A percentile compares a stretch with the other conserved stretches of the same genome.
These are phyloP conservation scores for Haplosporangium sp. DNA, from an alignment of 371 early-diverging fungal species.

Conservation along the genomic window DNA sequence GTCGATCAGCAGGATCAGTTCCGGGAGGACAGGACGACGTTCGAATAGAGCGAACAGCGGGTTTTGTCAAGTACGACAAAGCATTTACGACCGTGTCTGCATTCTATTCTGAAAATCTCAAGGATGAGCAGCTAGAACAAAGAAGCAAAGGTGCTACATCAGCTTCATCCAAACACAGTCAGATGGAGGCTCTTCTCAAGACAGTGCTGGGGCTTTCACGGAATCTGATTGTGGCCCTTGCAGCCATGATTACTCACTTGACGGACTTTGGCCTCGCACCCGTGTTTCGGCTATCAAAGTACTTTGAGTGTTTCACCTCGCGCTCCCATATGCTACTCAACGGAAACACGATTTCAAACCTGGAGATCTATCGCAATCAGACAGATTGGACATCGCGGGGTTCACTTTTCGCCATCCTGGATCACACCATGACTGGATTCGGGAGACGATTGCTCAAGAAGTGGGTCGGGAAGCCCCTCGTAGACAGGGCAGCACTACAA, in stretches of 20 bases:
- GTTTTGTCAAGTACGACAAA: conserved; percentile 61
- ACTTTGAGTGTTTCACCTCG: conserved; percentile 74
- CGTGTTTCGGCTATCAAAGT: conserved; percentile 65
- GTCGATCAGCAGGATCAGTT: conserved; percentile 19
- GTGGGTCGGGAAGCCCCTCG: conserved; percentile 84
- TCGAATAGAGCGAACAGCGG: conserved; percentile 70
- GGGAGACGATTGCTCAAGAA: conserved; percentile 82
- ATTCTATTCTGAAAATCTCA: conserved; percentile 60
- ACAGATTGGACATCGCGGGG: conserved; percentile 65
- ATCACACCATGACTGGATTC: conserved; percentile 78
- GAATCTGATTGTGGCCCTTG: conserved; percentile 55
- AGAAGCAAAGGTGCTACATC: not conserved
- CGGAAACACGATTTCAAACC: conserved; percentile 77
- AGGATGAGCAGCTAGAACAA: conserved; percentile 17
- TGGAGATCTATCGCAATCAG: conserved; percentile 80
- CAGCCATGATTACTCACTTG: conserved; percentile 72
- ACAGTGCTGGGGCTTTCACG: conserved; percentile 42
- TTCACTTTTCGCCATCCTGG: conserved; percentile 71
- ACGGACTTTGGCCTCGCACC: conserved; percentile 70
- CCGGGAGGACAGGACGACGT: conserved; percentile 57
- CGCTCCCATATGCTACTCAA: conserved; percentile 80
- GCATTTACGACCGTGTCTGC: conserved; percentile 65
- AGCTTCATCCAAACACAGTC: conserved; percentile 9
- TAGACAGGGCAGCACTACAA: conserved; percentile 66
- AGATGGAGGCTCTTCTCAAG: conserved; percentile 43